A percentile compares a stretch with the other conserved stretches of the same genome.
Evolutionary conservation across 139 green algal species (phyloP).

Genomic region (Pycnococcus provasolii): DNA sequence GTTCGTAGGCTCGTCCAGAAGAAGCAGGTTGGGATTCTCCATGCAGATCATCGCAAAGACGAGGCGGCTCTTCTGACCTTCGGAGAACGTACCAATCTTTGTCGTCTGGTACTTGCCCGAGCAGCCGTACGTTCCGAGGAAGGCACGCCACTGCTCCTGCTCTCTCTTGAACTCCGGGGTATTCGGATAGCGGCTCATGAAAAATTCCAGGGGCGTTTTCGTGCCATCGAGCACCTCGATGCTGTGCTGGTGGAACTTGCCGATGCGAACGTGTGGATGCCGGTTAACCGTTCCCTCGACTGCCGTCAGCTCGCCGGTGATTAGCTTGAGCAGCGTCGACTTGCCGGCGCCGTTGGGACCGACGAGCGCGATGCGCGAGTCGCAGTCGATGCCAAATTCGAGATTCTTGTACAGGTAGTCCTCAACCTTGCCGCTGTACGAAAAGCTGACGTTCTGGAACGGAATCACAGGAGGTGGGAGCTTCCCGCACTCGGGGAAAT

Average conservation of each 20-base stretch:
- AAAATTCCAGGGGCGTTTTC: conserved; percentile 47
- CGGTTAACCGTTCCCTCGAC: conserved; percentile 81
- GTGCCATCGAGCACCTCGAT: conserved; percentile 27
- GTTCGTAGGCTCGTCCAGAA: conserved; percentile 59
- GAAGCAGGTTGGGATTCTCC: conserved; percentile 77
- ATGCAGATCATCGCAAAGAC: conserved; percentile 83
- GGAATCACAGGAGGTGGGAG: conserved; percentile 80
- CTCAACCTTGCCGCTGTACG: conserved; percentile 31
- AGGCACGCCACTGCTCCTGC: conserved; percentile 51
- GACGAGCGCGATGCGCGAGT: conserved; percentile 86
- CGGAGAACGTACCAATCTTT: conserved; percentile 66
- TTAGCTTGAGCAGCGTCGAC: conserved; percentile 95
- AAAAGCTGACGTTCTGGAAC: conserved; percentile 36
- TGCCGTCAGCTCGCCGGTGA: conserved; percentile 78
- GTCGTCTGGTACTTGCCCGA: conserved; percentile 53
- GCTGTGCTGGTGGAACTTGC: conserved; percentile 61
- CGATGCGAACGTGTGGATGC: conserved; percentile 89
- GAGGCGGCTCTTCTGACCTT: conserved; percentile 77
- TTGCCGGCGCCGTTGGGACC: conserved; percentile 84
- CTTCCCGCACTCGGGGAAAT: conserved; percentile 80
- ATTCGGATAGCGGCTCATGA: conserved; percentile 41
- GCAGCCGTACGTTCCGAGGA: conserved; percentile 59
- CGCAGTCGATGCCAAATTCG: conserved; percentile 86
- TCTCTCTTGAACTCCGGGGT: conserved; percentile 39
- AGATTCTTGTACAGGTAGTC: conserved; percentile 64